Evolutionary conservation across 2,329 filamentous ascomycete genomes (phyloP), one percentile per base, ranked within the genome.

Genomic region (Macroventuria anomochaeta): DNA sequence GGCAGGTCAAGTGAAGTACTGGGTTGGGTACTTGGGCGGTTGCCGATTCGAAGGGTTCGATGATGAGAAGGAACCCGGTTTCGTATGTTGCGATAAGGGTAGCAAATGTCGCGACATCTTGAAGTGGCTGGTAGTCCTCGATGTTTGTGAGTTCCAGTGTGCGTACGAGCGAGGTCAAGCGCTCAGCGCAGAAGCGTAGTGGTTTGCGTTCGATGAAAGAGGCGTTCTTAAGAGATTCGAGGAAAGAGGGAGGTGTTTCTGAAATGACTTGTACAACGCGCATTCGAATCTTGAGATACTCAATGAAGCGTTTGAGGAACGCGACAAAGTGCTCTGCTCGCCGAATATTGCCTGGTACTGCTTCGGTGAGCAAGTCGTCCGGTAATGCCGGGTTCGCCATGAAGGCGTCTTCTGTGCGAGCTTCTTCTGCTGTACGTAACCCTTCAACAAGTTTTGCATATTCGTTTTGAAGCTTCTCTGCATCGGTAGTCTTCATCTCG

Each of bases 131-230:
- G 71, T 96, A 99, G 72, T 99, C 96, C 77, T 99, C 95, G 56
- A 99, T 97, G 65, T 96, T 97, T 26, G 93, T 96, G 53, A 99
- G 86, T 74, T 99, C 95, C 13, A 99, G 83, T 0, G 95, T 99
- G 53, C 96, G 85, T 15, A 99, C 93, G 6, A 99, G 85, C 0
- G 93, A 99, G 0, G 95, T 96, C 11, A 99, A 79, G 32, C 95
- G 87, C 76, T 99, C 96, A 0, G 95, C 92, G 70, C 96, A 99
- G 75, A 99, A 99, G 41, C 90, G 83, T 10, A 99, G 76, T 0
- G 95, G 95, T 67, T 99, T 99, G 73, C 91, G 91, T 72, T 99
- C 95, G 67, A 99, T 99, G 69, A 96, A 99, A 0, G 96, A 99
- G 51, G 96, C 87, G 63, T 99, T 95, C 70, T 91, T 96, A 6